Evolutionary conservation across 805 yeast species (phyloP).

Genomic region (Yamadazyma kitorensis): DNA sequence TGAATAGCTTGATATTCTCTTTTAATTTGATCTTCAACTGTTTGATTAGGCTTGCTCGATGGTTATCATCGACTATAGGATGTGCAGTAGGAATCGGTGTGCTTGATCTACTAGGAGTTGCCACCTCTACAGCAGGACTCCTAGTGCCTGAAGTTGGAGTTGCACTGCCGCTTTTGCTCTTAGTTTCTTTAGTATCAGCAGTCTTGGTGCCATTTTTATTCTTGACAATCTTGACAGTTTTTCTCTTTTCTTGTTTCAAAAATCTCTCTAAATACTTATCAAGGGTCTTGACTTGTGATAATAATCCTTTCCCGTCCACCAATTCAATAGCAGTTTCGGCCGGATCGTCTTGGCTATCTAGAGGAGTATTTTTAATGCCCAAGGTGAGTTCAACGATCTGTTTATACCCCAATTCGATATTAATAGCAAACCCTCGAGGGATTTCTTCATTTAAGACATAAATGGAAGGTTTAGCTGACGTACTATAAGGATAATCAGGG

Average conservation of each 20-base stretch:
- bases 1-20: slow-evolving; percentile 23
- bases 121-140: not conserved
- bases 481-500: slow-evolving; percentile 45
- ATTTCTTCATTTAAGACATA: slow-evolving; percentile 63
- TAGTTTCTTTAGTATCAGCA: not conserved
- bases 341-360: too few relatives aligned
- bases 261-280: slow-evolving; percentile 59
- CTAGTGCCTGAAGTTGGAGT: slow-evolving; percentile 1
- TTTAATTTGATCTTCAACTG: slow-evolving; percentile 28
- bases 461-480: slow-evolving; percentile 45
- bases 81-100: too few relatives aligned
- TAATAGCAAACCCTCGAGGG: slow-evolving; percentile 64
- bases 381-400: slow-evolving; percentile 38
- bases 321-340: slow-evolving; percentile 20
- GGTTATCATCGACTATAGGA: slow-evolving; percentile 1
- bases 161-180: not conserved
- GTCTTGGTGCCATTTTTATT: slow-evolving; percentile 8
- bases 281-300: slow-evolving; percentile 52
- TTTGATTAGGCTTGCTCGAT: slow-evolving; percentile 19
- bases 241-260: slow-evolving; percentile 55
- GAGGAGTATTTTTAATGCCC: too few relatives aligned
- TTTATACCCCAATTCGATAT: slow-evolving; percentile 64
- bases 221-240: slow-evolving; percentile 60
- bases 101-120: slow-evolving; percentile 7
- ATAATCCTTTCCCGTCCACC: slow-evolving; percentile 48